Conservation (phyloP, 139 green algal genomes). For the Desmodesmus armatus region DNA sequence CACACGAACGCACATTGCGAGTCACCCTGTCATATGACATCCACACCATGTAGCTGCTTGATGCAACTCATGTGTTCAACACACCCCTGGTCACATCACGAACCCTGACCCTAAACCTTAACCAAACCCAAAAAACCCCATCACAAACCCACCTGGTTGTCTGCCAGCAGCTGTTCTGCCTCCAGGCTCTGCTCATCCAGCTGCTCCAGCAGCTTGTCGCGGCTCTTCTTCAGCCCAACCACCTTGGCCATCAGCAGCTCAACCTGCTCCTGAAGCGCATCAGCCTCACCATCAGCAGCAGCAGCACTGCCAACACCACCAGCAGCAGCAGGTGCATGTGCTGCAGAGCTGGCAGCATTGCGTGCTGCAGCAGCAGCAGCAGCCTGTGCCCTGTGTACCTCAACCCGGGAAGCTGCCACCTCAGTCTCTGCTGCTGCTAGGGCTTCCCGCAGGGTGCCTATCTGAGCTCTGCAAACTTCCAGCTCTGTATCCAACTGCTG, state of each 20-base stretch:
- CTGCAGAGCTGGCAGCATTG: neutral
- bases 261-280: slow-evolving; percentile 37
- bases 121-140: neutral
- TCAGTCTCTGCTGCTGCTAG: slow-evolving; percentile 44
- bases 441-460: slow-evolving; percentile 29
- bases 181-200: slow-evolving; percentile 66
- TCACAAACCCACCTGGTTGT: slow-evolving; percentile 49
- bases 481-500: neutral
- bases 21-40: too few relatives aligned
- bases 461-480: neutral
- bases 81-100: too few relatives aligned
- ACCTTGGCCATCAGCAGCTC: slow-evolving; percentile 53
- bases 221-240: slow-evolving; percentile 55
- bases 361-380: neutral
- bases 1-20: too few relatives aligned
- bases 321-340: neutral
- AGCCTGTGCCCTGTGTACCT: slow-evolving; percentile 12
- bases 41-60: too few relatives aligned
- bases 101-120: neutral
- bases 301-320: neutral
- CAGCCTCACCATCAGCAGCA: neutral
- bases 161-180: slow-evolving; percentile 52
- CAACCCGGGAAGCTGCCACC: too few relatives aligned
- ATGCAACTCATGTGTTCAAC: too few relatives aligned
- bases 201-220: slow-evolving; percentile 61